Evolutionary conservation across 352 stramenopile species (phyloP).

Genomic region (Bremia lactucae): DNA sequence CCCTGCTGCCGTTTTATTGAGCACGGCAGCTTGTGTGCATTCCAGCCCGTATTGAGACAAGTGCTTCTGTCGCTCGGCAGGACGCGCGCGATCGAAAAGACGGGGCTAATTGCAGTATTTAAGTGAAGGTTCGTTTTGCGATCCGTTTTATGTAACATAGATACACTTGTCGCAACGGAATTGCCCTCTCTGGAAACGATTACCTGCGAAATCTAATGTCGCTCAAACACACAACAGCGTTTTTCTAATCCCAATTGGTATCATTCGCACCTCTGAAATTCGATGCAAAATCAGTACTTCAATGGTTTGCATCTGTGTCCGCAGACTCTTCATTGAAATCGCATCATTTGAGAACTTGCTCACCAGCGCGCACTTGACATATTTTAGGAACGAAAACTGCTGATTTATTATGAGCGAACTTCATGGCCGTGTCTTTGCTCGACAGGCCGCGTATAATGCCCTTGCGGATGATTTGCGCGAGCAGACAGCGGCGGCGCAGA

Average conservation of each 20-base stretch:
- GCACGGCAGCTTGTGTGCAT: too few relatives aligned
- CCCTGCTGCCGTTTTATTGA: too few relatives aligned
- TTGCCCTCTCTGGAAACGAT: too few relatives aligned
- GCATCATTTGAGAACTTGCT: constrained; percentile 23
- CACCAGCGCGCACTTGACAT: constrained; percentile 7
- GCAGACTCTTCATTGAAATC: not conserved
- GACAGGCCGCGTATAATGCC: constrained; percentile 10
- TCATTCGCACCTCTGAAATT: too few relatives aligned
- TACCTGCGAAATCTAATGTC: constrained; percentile 1
- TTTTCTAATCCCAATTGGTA: too few relatives aligned
- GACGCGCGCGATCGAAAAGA: too few relatives aligned
- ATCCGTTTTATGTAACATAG: constrained; percentile 20
- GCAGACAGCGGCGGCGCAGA: constrained; percentile 19
- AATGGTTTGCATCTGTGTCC: constrained; percentile 5
- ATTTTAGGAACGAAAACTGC: constrained; percentile 5
- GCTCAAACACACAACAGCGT: too few relatives aligned
- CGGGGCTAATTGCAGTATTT: too few relatives aligned
- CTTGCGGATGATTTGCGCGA: constrained; percentile 23
- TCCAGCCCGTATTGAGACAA: too few relatives aligned
- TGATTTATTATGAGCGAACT: constrained; percentile 14
- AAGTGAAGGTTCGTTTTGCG: constrained; percentile 16
- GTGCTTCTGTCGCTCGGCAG: too few relatives aligned
- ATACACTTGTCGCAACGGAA: constrained; percentile 18
- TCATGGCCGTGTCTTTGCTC: constrained; percentile 26
- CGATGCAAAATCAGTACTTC: too few relatives aligned